Percentiles rank a stretch among this genome's conserved stretches.
phyloP scores from a whole-genome alignment of 2,329 filamentous ascomycete genomes.

The Coniochaeta sp. region DNA sequence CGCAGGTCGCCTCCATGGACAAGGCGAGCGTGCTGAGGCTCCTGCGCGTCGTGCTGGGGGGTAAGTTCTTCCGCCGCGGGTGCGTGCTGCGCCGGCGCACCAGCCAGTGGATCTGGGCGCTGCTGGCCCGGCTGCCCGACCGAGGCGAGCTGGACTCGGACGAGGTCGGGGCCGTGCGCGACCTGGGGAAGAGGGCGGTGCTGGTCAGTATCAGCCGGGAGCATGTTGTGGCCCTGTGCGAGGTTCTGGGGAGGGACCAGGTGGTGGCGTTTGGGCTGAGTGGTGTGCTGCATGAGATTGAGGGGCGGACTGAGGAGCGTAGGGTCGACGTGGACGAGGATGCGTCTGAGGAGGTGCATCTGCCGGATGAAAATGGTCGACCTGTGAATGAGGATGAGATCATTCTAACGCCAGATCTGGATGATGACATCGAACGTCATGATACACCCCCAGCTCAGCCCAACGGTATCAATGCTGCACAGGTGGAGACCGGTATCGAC shows the following conservation, averaged over 20 bases:
- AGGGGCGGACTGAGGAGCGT: constrained; percentile 25
- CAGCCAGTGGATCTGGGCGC: constrained; percentile 78
- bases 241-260: constrained; percentile 26
- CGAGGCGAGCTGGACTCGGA: constrained; percentile 66
- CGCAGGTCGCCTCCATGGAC: constrained; percentile 56
- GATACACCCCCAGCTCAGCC: not conserved
- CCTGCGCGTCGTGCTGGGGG: constrained; percentile 57
- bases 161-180: constrained; percentile 68
- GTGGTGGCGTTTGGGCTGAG: constrained; percentile 11
- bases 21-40: constrained; percentile 59
- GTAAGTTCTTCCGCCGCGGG: constrained; percentile 55
- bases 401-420: constrained; percentile 10
- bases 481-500: constrained; percentile 28
- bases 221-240: constrained; percentile 40
- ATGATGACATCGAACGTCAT: constrained; percentile 14
- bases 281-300: constrained; percentile 27
- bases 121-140: constrained; percentile 69
- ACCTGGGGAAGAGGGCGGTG: constrained; percentile 71
- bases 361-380: constrained; percentile 2
- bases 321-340: constrained; percentile 22
- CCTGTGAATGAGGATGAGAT: not conserved
- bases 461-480: not conserved
- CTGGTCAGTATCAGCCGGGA: constrained; percentile 46
- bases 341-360: constrained; percentile 13
- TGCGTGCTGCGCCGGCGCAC: constrained; percentile 54